These are phyloP conservation scores for Podospora pseudoanserina DNA, from an alignment of 495 filamentous ascomycete genomes.

Conservation along the genomic window DNA sequence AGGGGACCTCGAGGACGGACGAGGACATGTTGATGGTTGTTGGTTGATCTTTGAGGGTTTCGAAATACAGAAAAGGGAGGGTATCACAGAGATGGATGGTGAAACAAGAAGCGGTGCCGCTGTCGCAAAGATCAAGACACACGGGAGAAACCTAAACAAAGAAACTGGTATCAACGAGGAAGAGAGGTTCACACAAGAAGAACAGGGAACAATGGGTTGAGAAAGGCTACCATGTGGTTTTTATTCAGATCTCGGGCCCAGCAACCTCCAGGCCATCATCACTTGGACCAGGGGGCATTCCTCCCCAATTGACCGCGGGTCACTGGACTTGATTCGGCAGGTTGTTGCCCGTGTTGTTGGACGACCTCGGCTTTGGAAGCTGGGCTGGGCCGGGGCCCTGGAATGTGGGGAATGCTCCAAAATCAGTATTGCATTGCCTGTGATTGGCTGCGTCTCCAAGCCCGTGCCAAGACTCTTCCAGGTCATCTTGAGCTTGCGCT, in stretches of 20 bases:
- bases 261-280: conserved; percentile 1
- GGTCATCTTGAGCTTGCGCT: background rate
- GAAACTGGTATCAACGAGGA: background rate
- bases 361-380: conserved; percentile 25
- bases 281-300: conserved; percentile 11
- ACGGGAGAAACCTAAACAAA: conserved; percentile 1
- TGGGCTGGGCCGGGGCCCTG: conserved; percentile 11
- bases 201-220: background rate
- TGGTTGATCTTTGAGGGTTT: background rate
- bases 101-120: conserved; percentile 6
- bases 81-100: conserved; percentile 9
- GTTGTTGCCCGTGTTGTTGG: background rate
- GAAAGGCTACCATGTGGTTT: background rate
- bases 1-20: conserved; percentile 26
- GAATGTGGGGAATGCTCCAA: conserved; percentile 18
- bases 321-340: conserved; percentile 16
- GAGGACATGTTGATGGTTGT: conserved; percentile 14
- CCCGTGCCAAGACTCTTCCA: background rate
- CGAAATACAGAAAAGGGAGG: background rate
- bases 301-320: background rate
- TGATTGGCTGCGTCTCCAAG: conserved; percentile 23
- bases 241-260: background rate
- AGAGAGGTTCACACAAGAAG: background rate
- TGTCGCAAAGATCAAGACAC: conserved; percentile 3
- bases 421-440: conserved; percentile 11